A percentile compares a stretch with the other conserved stretches of the same genome.
Conservation (phyloP, 768 basidiomycete genomes). For the Agaricus blazei region DNA sequence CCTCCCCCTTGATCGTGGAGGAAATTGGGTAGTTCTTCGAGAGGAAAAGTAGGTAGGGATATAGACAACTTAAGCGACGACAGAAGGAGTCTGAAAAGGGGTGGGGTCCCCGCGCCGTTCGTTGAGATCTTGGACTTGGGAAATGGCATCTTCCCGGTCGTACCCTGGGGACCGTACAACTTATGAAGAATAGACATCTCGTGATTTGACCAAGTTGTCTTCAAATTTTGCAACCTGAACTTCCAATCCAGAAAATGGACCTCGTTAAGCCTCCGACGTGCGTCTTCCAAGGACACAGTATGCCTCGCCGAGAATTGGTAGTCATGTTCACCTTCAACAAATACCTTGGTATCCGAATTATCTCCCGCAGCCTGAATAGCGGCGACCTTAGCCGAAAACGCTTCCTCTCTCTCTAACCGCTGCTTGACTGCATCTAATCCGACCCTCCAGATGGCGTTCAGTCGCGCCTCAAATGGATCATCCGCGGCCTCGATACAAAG, state of each 20-base stretch:
- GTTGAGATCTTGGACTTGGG: conserved; percentile 40
- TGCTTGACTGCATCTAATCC: conserved; percentile 68
- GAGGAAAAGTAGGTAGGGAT: conserved; percentile 54
- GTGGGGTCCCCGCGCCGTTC: conserved; percentile 35
- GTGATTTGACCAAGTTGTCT: conserved; percentile 41
- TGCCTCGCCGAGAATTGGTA: conserved; percentile 64
- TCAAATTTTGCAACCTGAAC: conserved; percentile 43
- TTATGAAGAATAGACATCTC: conserved; percentile 43
- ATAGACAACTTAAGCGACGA: conserved; percentile 54
- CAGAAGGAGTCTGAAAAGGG: conserved; percentile 66
- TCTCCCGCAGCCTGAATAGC: conserved; percentile 39
- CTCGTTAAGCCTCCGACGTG: conserved; percentile 59
- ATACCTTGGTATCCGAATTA: conserved; percentile 6
- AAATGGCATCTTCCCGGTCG: conserved; percentile 22
- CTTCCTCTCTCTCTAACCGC: conserved; percentile 71
- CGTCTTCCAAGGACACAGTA: conserved; percentile 67
- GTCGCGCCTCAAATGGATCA: conserved; percentile 73
- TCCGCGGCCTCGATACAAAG: conserved; percentile 78
- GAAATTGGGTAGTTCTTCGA: conserved; percentile 53
- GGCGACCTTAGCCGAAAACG: conserved; percentile 75
- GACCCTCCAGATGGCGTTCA: conserved; percentile 70
- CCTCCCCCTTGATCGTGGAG: conserved; percentile 62
- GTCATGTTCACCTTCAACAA: conserved; percentile 32
- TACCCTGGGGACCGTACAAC: conserved; percentile 32
- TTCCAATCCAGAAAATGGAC: conserved; percentile 76